Evolutionary conservation across 352 stramenopile species (phyloP), one percentile per base, ranked within the genome.

Genomic region (Pythium catenulatum): DNA sequence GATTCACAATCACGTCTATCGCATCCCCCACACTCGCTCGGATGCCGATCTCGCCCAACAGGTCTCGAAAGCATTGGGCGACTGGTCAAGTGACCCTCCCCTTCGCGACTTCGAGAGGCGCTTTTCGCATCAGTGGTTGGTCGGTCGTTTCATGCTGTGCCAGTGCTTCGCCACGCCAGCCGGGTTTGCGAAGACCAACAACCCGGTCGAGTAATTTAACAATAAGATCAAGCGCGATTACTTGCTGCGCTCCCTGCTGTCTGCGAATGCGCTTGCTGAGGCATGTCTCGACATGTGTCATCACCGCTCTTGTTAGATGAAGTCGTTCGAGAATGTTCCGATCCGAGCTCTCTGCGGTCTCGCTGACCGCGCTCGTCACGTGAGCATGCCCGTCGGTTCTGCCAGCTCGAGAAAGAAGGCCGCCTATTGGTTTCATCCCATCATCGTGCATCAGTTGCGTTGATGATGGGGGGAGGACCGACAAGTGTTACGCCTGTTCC

Each of bases 201-300:
- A 63, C 25, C 52, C 27, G 19, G 52, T 63, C 4, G 52, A 63
- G 27, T 30, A 25, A 8, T 63, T 63, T 30, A 63, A 63, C 52
- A 63, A 63, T 8, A 32, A 50, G 25, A 73, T 73, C 63, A 73
- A 73, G 58, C 58, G 58, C 27, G 58, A 72, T n/a, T 72, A 54
- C 19, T 32, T 21, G 30, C 25, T 52, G 13, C 61, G 61, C 61
- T 48, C 37, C 17, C 59, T 69, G 9, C 11, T 69, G 7, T 69
- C 59, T 7, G 59, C 45, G 19, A 69, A 69, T 15, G 30, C 19
- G 4, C 59, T 69, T 5, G 25, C 54, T 3, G 37, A 69, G n/a
- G 36, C 52, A 46, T 80, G 43, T 23, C 54, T 61, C 34, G 41
- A 56, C 19, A 80, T 69, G 34, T 65, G 39, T 5, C 37, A 48